Conservation (phyloP, 2,329 filamentous ascomycete species). For the Cercospora canescens region DNA sequence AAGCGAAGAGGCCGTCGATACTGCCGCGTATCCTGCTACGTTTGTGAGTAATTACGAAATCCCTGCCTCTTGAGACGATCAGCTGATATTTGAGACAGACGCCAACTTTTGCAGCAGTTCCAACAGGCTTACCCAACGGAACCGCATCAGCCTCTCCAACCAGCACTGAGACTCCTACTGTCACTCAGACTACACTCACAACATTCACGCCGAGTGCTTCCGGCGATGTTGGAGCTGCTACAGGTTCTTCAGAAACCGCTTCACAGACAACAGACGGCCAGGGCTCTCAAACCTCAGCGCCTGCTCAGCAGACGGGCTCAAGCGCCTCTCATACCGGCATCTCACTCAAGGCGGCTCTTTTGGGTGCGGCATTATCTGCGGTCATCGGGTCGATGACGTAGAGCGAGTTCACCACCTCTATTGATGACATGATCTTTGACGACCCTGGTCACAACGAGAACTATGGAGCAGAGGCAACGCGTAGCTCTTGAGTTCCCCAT, state of each 20-base stretch:
- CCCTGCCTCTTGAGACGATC: background rate
- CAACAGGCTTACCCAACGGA: background rate
- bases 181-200: background rate
- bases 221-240: background rate
- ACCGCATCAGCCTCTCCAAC: background rate
- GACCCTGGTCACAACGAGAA: too few relatives aligned
- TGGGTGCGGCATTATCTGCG: background rate
- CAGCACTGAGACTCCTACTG: background rate
- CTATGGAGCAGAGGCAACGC: too few relatives aligned
- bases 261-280: background rate
- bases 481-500: too few relatives aligned
- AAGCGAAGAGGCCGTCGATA: conserved; percentile 3
- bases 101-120: background rate
- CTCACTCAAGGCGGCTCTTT: background rate
- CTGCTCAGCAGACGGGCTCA: background rate
- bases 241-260: background rate
- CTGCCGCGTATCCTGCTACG: conserved; percentile 4
- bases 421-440: background rate
- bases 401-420: background rate
- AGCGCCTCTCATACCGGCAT: background rate
- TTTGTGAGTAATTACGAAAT: background rate
- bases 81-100: background rate
- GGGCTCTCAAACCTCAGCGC: background rate
- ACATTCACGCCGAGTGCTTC: background rate
- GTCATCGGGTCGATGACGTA: background rate